Evolutionary conservation across 345 rosid species (phyloP), one percentile per base, ranked within the genome.

Genomic region (Conringia planisiliqua): DNA sequence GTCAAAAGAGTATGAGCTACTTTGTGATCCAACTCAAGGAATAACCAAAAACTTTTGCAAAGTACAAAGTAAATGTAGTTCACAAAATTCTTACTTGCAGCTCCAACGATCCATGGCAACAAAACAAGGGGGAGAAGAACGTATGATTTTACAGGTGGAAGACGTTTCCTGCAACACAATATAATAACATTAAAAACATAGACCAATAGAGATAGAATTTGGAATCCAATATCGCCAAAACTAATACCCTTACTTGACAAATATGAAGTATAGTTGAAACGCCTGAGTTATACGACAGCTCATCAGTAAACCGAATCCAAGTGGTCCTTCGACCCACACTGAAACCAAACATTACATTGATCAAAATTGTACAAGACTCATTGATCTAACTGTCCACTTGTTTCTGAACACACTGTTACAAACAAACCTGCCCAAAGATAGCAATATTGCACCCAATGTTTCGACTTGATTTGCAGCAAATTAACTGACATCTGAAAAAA

Each of bases 321-420:
- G 81, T 24, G 98, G 96, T 80, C 96, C 98, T 86, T 89, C 96
- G 16, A 90, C 26, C 97, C 98, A 93, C 18, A 86, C 98, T 91
- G 84, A 65, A 76, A 85, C 68, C 50, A 71, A 78, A 82, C 59
- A 26, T 43, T 22, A 68, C 63, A 75, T 13, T 67, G 14, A 55
- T 44, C 55, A 73, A 36, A 62, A 54, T 1, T 14, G 7, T 38
- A 62, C 35, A 54, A 52, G 50, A 68, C n/a, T 17, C 24, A 7
- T 17, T 63, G 11, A 40, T 18, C 3, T 12, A 44, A 56, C 1
- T 16, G 4, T 20, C 24, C 10, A 44, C 4, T 46, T 29, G 68
- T 58, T 54, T 52, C 36, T 2, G 14, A 57, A 58, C 38, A 26
- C 30, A 11, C 17, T 6, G 30, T 62, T 54, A 27, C 9, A 66